A percentile compares a stretch with the other conserved stretches of the same genome.
Conservation (phyloP, 345 rosid species). For the Clausena lansium region DNA sequence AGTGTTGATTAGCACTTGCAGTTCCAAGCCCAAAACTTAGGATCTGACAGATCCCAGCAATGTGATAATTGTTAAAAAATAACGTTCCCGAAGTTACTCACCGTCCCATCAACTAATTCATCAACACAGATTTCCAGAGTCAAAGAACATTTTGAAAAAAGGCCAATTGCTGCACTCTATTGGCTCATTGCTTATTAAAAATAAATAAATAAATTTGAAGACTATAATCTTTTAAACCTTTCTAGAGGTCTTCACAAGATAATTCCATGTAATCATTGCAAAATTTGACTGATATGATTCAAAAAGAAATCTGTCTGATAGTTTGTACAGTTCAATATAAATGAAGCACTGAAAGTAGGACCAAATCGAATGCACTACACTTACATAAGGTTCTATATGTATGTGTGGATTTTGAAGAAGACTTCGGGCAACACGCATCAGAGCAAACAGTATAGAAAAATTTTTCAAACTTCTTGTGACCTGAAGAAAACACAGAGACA, state of each 20-base stretch:
- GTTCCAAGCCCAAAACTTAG: constrained; percentile 9
- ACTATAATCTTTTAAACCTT: not conserved
- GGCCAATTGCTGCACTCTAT: not conserved
- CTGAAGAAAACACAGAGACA: constrained; percentile 36
- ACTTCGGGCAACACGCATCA: constrained; percentile 68
- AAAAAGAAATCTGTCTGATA: not conserved
- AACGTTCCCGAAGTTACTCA: not conserved
- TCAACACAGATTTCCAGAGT: not conserved
- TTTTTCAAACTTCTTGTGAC: constrained; percentile 58
- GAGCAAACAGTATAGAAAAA: constrained; percentile 51
- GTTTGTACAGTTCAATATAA: not conserved
- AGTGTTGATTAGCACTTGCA: constrained; percentile 2
- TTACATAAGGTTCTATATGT: constrained; percentile 86
- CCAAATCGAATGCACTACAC: constrained; percentile 24
- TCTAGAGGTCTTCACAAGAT: not conserved
- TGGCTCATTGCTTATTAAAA: too few species aligned
- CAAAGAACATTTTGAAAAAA: not conserved
- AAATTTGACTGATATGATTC: not conserved
- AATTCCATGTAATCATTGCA: not conserved
- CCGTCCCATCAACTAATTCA: not conserved
- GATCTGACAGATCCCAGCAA: constrained; percentile 6
- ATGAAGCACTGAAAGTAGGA: not conserved
- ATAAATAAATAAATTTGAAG: not conserved
- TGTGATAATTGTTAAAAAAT: not conserved
- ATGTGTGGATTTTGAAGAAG: constrained; percentile 77